phyloP scores from a whole-genome alignment of 2,329 filamentous ascomycete genomes.

The Xylariaceae sp. region DNA sequence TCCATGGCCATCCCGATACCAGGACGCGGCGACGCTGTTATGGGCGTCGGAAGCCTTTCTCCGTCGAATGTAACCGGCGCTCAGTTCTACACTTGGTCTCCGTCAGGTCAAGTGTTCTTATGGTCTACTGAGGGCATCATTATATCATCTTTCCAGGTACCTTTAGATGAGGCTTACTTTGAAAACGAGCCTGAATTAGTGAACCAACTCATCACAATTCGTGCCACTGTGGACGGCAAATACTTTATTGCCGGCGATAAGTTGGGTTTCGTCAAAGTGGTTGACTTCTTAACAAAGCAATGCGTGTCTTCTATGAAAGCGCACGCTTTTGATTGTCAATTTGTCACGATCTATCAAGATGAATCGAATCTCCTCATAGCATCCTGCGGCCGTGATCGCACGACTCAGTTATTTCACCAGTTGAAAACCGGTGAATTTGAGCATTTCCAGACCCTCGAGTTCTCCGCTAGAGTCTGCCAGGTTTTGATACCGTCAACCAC shows the following conservation, averaged over 20 bases:
- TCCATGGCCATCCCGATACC: slow-evolving; percentile 50
- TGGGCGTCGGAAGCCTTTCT: slow-evolving; percentile 66
- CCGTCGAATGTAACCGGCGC: slow-evolving; percentile 57
- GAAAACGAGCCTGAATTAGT: slow-evolving; percentile 46
- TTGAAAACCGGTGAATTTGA: slow-evolving; percentile 56
- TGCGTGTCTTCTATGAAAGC: slow-evolving; percentile 72
- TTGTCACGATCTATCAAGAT: slow-evolving; percentile 66
- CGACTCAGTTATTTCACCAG: slow-evolving; percentile 79
- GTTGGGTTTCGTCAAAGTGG: slow-evolving; percentile 71
- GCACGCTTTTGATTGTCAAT: slow-evolving; percentile 79
- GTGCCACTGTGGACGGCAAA: slow-evolving; percentile 55
- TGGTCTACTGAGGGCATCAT: slow-evolving; percentile 73
- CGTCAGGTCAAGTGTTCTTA: slow-evolving; percentile 71
- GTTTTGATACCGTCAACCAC: slow-evolving; percentile 68
- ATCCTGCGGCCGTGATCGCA: slow-evolving; percentile 81
- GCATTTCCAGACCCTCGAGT: slow-evolving; percentile 88
- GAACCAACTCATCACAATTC: slow-evolving; percentile 57
- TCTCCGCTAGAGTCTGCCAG: slow-evolving; percentile 77
- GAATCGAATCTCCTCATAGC: slow-evolving; percentile 63
- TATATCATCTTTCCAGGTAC: slow-evolving; percentile 58
- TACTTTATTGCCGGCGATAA: slow-evolving; percentile 80
- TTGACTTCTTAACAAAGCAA: slow-evolving; percentile 57
- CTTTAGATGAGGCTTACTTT: slow-evolving; percentile 58
- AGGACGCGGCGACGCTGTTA: slow-evolving; percentile 58
- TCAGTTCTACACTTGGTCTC: slow-evolving; percentile 85